These are phyloP conservation scores for Penicillium mononematosum DNA, from an alignment of 495 filamentous ascomycete genomes.

Conservation along the genomic window DNA sequence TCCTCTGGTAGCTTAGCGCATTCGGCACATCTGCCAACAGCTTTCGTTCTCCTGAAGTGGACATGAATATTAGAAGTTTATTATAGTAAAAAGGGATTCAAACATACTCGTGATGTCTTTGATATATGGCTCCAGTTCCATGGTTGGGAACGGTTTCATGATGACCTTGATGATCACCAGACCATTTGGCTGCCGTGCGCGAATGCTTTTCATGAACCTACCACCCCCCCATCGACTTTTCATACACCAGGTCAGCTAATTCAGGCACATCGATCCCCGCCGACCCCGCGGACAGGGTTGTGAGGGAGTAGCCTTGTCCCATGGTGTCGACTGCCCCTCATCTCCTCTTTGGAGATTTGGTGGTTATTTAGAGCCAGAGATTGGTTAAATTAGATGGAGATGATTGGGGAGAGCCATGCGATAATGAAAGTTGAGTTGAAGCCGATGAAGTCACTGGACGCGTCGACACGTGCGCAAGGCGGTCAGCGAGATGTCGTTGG, in stretches of 20 bases:
- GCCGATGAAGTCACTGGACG: conserved; percentile 27
- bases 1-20: conserved; percentile 83
- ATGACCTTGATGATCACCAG: conserved; percentile 90
- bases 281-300: conserved; percentile 82
- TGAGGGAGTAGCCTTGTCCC: conserved; percentile 96
- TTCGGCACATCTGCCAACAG: conserved; percentile 82
- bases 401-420: neutral
- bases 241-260: conserved; percentile 83
- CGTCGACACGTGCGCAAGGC: conserved; percentile 27
- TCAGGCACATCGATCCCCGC: conserved; percentile 93
- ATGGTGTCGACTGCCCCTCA: conserved; percentile 55
- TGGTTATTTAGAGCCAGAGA: conserved; percentile 4
- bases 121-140: conserved; percentile 76
- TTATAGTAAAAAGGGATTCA: neutral
- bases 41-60: conserved; percentile 68
- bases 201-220: conserved; percentile 96
- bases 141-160: conserved; percentile 79
- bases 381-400: neutral
- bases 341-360: conserved; percentile 27
- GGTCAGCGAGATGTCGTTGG: conserved; percentile 17
- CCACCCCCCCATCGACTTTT: conserved; percentile 86
- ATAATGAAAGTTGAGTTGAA: conserved; percentile 8
- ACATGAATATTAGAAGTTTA: conserved; percentile 12
- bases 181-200: conserved; percentile 84
- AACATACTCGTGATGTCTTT: conserved; percentile 68